Base-by-base conservation (phyloP, 2,329 filamentous ascomycete species). In the Pestalotiopsis fici region DNA sequence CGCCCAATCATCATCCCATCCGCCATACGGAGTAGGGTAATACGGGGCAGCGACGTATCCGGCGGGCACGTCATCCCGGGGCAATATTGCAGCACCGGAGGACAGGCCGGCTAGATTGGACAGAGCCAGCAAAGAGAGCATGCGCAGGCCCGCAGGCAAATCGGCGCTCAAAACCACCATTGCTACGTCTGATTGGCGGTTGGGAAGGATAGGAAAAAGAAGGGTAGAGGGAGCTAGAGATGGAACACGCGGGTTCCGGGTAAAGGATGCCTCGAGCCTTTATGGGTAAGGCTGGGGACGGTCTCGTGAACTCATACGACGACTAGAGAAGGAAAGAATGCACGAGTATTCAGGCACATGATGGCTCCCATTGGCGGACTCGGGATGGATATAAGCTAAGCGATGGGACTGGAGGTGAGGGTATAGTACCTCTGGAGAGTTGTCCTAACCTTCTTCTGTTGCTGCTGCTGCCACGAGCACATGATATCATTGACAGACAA, bases 21-120 rank as follows among this genome's bases (percentile, higher is more conserved):
- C 93, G 62, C 91, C 91, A 64, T 89, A 86, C 0, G 91, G 92
- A 9, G 91, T 83, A 23, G 92, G 92, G 76, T 94, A 94, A 76
- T 91, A 93, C n/a, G 89, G 86, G 0, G 86, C 76, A 1, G 85
- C 82, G 56, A 82, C 81, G 72, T 81, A 84, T 71, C 67, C 75
- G 43, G 69, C 71, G 55, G 76, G 76, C 28, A 78, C 70, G 50
- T 72, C 72, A 67, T 76, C 76, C 31, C 76, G 75, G 64, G 28
- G 28, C 28, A 67, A 65, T 55, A 74, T 66, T 56, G 67, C 70
- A 62, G 72, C 65, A 65, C 70, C 67, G 25, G 69, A 71, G 28
- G 70, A 65, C 39, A 71, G 57, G 23, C 68, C 64, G 31, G 65
- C 61, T n/a, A 66, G n/a, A 47, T 25, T 31, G 59, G 64, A 63